phyloP scores from a whole-genome alignment of 768 basidiomycete genomes.

The Scleroderma citrinum region DNA sequence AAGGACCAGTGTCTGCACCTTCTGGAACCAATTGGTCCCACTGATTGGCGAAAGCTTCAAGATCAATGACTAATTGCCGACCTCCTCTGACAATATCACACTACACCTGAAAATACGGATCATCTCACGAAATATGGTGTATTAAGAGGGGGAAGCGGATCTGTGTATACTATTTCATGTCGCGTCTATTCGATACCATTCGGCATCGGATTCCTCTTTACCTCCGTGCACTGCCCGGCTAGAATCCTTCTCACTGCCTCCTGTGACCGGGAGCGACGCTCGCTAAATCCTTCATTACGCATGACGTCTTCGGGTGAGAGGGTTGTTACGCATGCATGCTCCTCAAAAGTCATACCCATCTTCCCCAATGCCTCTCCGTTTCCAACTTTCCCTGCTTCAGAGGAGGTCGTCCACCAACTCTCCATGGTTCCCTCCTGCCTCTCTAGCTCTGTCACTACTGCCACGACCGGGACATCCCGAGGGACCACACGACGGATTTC shows the following conservation, averaged over 20 bases:
- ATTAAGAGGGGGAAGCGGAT: background rate
- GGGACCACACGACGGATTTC: background rate
- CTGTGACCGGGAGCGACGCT: constrained; percentile 20
- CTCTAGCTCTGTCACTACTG: constrained; percentile 24
- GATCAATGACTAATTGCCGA: too few relatives aligned
- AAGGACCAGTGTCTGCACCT: too few relatives aligned
- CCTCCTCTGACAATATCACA: too few relatives aligned
- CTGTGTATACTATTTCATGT: background rate
- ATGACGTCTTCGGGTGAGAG: constrained; percentile 26
- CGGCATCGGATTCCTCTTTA: background rate
- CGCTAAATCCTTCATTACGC: constrained; percentile 29
- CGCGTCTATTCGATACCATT: background rate
- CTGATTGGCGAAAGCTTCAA: too few relatives aligned
- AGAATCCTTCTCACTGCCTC: background rate
- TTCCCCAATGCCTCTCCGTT: constrained; percentile 22
- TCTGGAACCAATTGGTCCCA: too few relatives aligned
- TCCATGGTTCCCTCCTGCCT: constrained; percentile 14
- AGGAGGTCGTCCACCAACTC: constrained; percentile 11
- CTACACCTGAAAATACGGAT: too few relatives aligned
- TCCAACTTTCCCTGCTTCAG: background rate
- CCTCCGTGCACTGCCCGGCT: background rate
- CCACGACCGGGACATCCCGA: constrained; percentile 14
- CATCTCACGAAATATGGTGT: background rate
- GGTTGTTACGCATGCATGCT: constrained; percentile 38
- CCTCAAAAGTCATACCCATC: constrained; percentile 23